A percentile compares a stretch with the other conserved stretches of the same genome.
Conservation (phyloP, 2,329 filamentous ascomycete genomes). For the Fusarium torulosum region DNA sequence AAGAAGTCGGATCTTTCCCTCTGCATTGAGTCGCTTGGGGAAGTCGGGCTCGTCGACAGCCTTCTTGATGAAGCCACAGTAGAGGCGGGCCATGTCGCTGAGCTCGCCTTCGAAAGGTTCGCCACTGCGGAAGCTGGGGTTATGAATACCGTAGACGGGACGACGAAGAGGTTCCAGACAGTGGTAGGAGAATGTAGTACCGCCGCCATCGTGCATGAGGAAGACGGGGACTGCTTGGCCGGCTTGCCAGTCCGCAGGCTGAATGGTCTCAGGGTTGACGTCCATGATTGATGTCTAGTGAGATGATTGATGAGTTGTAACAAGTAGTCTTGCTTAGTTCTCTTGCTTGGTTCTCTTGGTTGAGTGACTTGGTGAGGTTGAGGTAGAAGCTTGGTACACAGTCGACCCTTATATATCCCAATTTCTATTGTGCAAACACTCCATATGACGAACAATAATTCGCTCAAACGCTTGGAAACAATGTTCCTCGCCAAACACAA, state of each 20-base stretch:
- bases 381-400: neutral
- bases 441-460: slow-evolving; percentile 29
- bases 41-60: slow-evolving; percentile 51
- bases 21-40: slow-evolving; percentile 43
- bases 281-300: slow-evolving; percentile 32
- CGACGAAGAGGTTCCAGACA: slow-evolving; percentile 64
- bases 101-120: slow-evolving; percentile 65
- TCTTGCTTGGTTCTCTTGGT: neutral
- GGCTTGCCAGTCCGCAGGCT: slow-evolving; percentile 51
- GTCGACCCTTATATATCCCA: slow-evolving; percentile 1
- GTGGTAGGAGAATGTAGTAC: slow-evolving; percentile 70
- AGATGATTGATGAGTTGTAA: neutral
- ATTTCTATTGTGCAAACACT: slow-evolving; percentile 13
- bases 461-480: slow-evolving; percentile 23
- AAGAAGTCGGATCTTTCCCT: slow-evolving; percentile 56
- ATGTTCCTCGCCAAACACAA: neutral
- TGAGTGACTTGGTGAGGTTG: neutral
- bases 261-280: slow-evolving; percentile 52
- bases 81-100: slow-evolving; percentile 66
- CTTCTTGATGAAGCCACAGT: slow-evolving; percentile 60
- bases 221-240: slow-evolving; percentile 60
- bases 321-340: neutral
- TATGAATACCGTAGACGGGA: slow-evolving; percentile 66
- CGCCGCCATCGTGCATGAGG: slow-evolving; percentile 71
- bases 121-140: slow-evolving; percentile 64